Evolutionary conservation across 2,329 filamentous ascomycete genomes (phyloP).

Genomic region (Cladophialophora carrionii): DNA sequence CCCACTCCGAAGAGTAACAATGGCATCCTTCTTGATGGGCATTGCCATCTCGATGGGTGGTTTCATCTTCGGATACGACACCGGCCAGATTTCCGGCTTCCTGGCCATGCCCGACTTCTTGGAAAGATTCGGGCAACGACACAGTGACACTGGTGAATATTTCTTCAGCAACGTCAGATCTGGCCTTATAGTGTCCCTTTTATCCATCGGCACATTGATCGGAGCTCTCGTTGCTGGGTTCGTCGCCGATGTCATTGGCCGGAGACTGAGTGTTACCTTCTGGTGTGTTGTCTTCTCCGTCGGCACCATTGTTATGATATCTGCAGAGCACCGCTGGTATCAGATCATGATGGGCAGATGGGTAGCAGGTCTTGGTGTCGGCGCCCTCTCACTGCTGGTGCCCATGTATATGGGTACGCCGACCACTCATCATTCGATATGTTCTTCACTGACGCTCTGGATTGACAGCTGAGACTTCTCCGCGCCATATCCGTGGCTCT

Average conservation of each 20-base stretch:
- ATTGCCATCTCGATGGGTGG: constrained; percentile 54
- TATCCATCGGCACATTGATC: constrained; percentile 74
- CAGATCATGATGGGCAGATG: constrained; percentile 65
- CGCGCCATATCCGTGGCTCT: constrained; percentile 51
- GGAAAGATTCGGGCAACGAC: constrained; percentile 46
- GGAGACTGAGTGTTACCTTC: constrained; percentile 48
- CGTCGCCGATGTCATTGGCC: constrained; percentile 51
- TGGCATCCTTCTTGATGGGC: constrained; percentile 48
- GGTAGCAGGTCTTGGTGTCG: constrained; percentile 51
- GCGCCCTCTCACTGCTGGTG: constrained; percentile 49
- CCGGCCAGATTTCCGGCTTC: constrained; percentile 52
- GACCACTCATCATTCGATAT: neutral
- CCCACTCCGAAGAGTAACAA: constrained; percentile 42
- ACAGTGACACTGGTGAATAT: constrained; percentile 45
- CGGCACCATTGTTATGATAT: constrained; percentile 51
- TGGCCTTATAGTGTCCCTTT: constrained; percentile 50
- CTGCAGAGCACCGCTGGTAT: constrained; percentile 59
- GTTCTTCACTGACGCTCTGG: neutral
- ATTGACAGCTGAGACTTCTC: constrained; percentile 48
- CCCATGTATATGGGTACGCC: constrained; percentile 47
- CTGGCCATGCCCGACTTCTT: constrained; percentile 50
- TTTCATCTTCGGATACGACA: constrained; percentile 49
- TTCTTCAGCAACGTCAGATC: constrained; percentile 49
- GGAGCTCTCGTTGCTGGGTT: constrained; percentile 61
- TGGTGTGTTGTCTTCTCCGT: constrained; percentile 48